Conservation (phyloP, 805 yeast genomes). For the Monosporozyma unispora region DNA sequence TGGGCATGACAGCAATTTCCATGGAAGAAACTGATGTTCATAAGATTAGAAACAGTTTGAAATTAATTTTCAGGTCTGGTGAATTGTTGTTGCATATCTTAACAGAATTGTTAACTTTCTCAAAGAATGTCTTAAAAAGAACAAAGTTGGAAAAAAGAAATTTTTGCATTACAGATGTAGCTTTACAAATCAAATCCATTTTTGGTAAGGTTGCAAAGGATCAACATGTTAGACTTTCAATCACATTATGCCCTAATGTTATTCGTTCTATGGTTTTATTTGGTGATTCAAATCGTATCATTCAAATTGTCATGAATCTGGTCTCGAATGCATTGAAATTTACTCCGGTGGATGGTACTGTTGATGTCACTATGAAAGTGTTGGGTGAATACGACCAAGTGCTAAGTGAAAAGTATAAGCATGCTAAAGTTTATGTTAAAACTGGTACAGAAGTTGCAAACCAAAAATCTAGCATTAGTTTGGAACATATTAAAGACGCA, state of each 20-base stretch:
- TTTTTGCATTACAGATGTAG: slow-evolving; percentile 71
- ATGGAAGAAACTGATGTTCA: slow-evolving; percentile 71
- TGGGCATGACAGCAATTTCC: slow-evolving; percentile 92
- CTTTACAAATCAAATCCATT: slow-evolving; percentile 75
- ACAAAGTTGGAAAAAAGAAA: slow-evolving; percentile 76
- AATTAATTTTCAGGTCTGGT: slow-evolving; percentile 82
- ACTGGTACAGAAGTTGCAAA: slow-evolving; percentile 14
- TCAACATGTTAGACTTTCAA: slow-evolving; percentile 59
- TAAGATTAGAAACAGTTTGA: slow-evolving; percentile 65
- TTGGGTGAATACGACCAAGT: slow-evolving; percentile 62
- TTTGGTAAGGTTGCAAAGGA: slow-evolving; percentile 73
- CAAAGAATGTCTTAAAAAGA: slow-evolving; percentile 78
- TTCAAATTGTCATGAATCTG: slow-evolving; percentile 86
- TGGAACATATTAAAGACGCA: neutral
- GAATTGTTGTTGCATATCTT: slow-evolving; percentile 80
- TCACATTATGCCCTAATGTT: slow-evolving; percentile 53
- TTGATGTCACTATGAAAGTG: slow-evolving; percentile 52
- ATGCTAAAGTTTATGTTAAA: slow-evolving; percentile 39
- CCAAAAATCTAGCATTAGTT: neutral
- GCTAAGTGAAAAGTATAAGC: slow-evolving; percentile 35
- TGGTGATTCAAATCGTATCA: slow-evolving; percentile 86
- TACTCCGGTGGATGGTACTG: slow-evolving; percentile 82
- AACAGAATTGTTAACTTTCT: slow-evolving; percentile 83
- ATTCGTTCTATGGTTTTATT: slow-evolving; percentile 55
- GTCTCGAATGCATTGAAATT: slow-evolving; percentile 87